These are phyloP conservation scores for Cordyceps pruinosa DNA, from an alignment of 2,329 filamentous ascomycete species.

Conservation along the genomic window DNA sequence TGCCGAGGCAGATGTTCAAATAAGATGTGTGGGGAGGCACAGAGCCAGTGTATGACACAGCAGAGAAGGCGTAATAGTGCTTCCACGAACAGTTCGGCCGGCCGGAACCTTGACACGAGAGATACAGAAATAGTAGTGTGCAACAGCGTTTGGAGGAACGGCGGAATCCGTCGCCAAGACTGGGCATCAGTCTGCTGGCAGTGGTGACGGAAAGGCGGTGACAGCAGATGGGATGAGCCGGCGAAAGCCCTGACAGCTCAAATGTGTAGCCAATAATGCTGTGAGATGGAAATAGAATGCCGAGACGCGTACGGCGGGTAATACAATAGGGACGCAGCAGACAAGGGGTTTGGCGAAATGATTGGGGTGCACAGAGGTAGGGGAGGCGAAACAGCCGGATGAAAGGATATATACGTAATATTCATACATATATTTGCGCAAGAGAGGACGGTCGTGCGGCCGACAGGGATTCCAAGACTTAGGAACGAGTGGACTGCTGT, in stretches of 20 bases:
- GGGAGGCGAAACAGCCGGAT: background rate
- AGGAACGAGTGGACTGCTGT: background rate
- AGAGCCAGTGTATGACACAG: background rate
- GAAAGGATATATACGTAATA: background rate
- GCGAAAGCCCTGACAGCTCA: background rate
- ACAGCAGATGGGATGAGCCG: background rate
- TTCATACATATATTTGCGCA: background rate
- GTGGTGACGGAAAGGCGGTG: background rate
- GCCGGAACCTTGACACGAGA: background rate
- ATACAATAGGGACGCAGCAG: constrained; percentile 4
- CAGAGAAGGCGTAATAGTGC: background rate
- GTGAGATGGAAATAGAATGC: constrained; percentile 4
- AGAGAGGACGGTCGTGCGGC: background rate
- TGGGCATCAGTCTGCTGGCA: background rate
- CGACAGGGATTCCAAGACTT: background rate
- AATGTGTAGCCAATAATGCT: background rate
- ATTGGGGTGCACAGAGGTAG: constrained; percentile 7
- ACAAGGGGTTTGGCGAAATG: constrained; percentile 10
- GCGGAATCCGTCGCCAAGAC: background rate
- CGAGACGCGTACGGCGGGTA: background rate
- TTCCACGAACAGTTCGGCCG: background rate
- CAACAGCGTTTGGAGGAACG: background rate
- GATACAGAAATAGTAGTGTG: background rate
- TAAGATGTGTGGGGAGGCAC: background rate
- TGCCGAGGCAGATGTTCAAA: background rate